Evolutionary conservation across 345 rosid species (phyloP).

Genomic region (Nasturtium officinale): DNA sequence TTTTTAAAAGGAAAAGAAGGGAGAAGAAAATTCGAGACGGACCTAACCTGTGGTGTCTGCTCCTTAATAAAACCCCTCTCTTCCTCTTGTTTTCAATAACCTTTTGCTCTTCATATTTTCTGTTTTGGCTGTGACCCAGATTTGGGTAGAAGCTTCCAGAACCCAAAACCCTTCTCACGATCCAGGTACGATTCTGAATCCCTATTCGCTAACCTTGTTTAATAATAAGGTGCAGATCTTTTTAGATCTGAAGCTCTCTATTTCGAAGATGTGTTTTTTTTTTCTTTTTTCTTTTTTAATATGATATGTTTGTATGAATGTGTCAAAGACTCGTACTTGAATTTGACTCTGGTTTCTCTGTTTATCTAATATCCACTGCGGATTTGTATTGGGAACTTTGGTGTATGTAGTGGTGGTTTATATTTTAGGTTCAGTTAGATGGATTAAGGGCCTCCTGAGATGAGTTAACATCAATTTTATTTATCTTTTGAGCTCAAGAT

Average conservation of each 20-base stretch:
- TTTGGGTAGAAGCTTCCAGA: constrained; percentile 33
- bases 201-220: neutral
- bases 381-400: neutral
- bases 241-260: constrained; percentile 33
- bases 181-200: constrained; percentile 43
- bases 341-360: neutral
- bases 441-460: neutral
- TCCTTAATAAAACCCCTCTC: constrained; percentile 25
- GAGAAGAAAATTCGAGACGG: constrained; percentile 41
- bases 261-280: constrained; percentile 4
- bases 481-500: neutral
- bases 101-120: neutral
- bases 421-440: neutral
- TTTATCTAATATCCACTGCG: neutral
- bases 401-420: neutral
- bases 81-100: neutral
- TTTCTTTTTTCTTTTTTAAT: too few relatives aligned
- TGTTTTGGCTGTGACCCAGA: constrained; percentile 5
- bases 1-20: neutral
- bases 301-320: constrained; percentile 11
- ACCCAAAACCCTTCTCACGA: constrained; percentile 17
- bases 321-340: constrained; percentile 32
- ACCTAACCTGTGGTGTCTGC: constrained; percentile 22
- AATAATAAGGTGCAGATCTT: constrained; percentile 8
- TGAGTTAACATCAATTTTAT: neutral